phyloP scores from a whole-genome alignment of 371 early-diverging fungal genomes.

The Mucor circinelloides region DNA sequence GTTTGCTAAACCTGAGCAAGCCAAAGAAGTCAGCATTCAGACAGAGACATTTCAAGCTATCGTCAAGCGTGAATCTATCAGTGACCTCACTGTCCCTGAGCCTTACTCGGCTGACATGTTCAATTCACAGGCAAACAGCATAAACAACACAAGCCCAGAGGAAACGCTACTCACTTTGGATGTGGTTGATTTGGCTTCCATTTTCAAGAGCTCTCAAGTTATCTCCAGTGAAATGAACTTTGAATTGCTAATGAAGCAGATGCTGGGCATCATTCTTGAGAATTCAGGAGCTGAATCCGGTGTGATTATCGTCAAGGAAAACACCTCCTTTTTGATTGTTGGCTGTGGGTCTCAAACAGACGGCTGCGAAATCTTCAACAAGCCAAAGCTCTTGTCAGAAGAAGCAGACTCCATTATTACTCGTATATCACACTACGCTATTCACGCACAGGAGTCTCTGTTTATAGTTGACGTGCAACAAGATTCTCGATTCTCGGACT shows the following conservation, averaged over 20 bases:
- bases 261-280: conserved; percentile 54
- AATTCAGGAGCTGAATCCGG: conserved; percentile 53
- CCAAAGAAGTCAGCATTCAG: conserved; percentile 24
- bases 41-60: conserved; percentile 27
- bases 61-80: conserved; percentile 14
- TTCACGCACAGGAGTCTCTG: conserved; percentile 44
- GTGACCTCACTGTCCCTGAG: conserved; percentile 7
- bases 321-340: conserved; percentile 41
- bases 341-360: conserved; percentile 44
- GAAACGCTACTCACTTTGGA: conserved; percentile 47
- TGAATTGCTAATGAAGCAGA: conserved; percentile 52
- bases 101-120: background rate
- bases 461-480: conserved; percentile 42
- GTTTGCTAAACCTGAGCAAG: background rate
- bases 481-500: conserved; percentile 48
- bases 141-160: conserved; percentile 31
- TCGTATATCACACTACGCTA: conserved; percentile 43
- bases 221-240: conserved; percentile 60
- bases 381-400: conserved; percentile 39
- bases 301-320: conserved; percentile 51
- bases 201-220: conserved; percentile 53
- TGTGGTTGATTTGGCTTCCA: conserved; percentile 50
- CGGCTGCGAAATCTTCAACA: conserved; percentile 39
- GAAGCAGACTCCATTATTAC: conserved; percentile 43
- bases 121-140: conserved; percentile 1